Evolutionary conservation across 2,329 filamentous ascomycete species (phyloP).

Genomic region (Coniochaeta hoffmannii): DNA sequence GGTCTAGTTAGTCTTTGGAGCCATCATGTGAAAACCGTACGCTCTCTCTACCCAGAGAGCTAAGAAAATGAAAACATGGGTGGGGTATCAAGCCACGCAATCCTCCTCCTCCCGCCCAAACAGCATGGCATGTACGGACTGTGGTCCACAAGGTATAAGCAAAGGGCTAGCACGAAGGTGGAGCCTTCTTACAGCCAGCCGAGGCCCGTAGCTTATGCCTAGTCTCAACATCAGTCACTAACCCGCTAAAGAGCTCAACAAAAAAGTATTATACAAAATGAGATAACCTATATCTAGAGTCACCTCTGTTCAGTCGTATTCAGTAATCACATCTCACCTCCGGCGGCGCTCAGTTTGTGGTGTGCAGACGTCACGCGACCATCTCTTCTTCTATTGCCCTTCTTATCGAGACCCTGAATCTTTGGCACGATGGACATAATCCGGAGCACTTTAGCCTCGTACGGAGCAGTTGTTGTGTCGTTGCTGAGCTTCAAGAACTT

Average conservation of each 20-base stretch:
- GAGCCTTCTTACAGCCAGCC: not conserved
- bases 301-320: not conserved
- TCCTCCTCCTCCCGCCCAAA: not conserved
- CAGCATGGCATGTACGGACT: not conserved
- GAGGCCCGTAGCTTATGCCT: not conserved
- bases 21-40: not conserved
- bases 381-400: not conserved
- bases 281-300: not conserved
- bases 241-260: not conserved
- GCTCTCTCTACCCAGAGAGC: not conserved
- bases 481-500: not conserved
- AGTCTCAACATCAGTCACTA: not conserved
- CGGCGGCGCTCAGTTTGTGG: not conserved
- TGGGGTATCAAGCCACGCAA: not conserved
- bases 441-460: not conserved
- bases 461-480: not conserved
- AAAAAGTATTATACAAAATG: not conserved
- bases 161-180: not conserved
- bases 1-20: not conserved
- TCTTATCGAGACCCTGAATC: not conserved
- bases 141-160: not conserved
- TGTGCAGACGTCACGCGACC: not conserved
- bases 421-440: not conserved
- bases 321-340: not conserved
- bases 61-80: not conserved